Percentiles rank a stretch among this genome's conserved stretches.
phyloP scores from a whole-genome alignment of 208 protist genomes.

The Vickermania ingenoplastis region DNA sequence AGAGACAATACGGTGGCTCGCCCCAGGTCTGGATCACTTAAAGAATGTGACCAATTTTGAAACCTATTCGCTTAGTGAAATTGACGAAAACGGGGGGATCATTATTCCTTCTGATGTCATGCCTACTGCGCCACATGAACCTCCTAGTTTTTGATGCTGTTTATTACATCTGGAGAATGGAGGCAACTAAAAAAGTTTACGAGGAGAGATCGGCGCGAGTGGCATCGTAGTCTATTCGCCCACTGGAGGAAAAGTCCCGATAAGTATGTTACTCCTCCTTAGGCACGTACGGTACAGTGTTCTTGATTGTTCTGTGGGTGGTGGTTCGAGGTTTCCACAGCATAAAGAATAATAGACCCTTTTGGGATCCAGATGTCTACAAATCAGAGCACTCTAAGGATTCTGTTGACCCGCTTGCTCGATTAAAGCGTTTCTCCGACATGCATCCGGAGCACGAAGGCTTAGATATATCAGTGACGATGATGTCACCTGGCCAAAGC shows the following conservation, averaged over 20 bases:
- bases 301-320: conserved; percentile 50
- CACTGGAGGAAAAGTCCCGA: conserved; percentile 82
- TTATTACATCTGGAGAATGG: conserved; percentile 56
- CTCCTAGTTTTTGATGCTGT: conserved; percentile 67
- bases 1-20: conserved; percentile 74
- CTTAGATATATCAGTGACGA: conserved; percentile 46
- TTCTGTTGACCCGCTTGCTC: conserved; percentile 48
- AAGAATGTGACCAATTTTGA: conserved; percentile 87
- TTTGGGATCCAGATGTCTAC: conserved; percentile 81
- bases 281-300: conserved; percentile 52
- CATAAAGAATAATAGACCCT: conserved; percentile 83
- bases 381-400: conserved; percentile 44
- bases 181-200: conserved; percentile 73
- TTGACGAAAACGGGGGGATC: conserved; percentile 79
- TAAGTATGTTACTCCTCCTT: conserved; percentile 59
- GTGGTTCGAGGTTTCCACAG: conserved; percentile 70
- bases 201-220: conserved; percentile 69
- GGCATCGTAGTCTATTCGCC: conserved; percentile 61
- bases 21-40: conserved; percentile 68
- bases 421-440: conserved; percentile 78
- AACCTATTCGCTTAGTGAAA: conserved; percentile 77
- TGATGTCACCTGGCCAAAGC: conserved; percentile 79
- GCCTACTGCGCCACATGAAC: conserved; percentile 54
- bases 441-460: conserved; percentile 77
- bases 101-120: conserved; percentile 75